Evolutionary conservation across 2,329 filamentous ascomycete genomes (phyloP).

Genomic region (Talaromyces sp.): DNA sequence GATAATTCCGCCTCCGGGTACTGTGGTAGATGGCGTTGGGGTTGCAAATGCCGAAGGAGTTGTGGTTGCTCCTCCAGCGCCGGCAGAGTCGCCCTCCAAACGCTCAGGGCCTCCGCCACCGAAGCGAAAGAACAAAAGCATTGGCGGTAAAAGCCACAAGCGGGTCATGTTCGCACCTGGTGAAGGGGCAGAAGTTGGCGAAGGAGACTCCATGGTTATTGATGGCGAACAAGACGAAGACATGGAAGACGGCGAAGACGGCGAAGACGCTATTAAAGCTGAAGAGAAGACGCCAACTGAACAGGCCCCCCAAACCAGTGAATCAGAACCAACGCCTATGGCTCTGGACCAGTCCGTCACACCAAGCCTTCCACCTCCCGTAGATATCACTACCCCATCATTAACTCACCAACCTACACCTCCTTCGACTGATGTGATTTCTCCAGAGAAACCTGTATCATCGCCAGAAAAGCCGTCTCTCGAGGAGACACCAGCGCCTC

Average conservation of each 20-base stretch:
- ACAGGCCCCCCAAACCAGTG: conserved; percentile 36
- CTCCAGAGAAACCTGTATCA: conserved; percentile 10
- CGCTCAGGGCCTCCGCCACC: conserved; percentile 66
- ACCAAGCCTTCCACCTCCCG: conserved; percentile 7
- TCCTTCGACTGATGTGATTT: conserved; percentile 3
- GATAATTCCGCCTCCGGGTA: conserved; percentile 50
- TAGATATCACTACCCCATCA: not conserved
- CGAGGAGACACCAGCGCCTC: not conserved
- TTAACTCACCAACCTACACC: conserved; percentile 2
- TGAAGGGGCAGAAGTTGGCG: conserved; percentile 33
- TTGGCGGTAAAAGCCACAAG: conserved; percentile 68
- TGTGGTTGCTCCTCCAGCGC: conserved; percentile 48
- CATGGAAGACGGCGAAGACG: conserved; percentile 45
- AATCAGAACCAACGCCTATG: not conserved
- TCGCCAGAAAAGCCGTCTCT: conserved; percentile 11
- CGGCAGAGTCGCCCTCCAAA: conserved; percentile 33
- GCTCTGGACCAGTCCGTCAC: not conserved
- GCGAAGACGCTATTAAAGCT: conserved; percentile 43
- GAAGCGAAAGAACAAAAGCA: conserved; percentile 73
- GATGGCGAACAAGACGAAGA: conserved; percentile 45
- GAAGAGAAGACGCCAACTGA: conserved; percentile 46
- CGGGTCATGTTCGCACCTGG: conserved; percentile 57
- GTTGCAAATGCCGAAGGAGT: conserved; percentile 59
- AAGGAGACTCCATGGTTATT: conserved; percentile 42
- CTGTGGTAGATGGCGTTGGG: conserved; percentile 55